A percentile compares a stretch with the other conserved stretches of the same genome.
phyloP scores from a whole-genome alignment of 129 eudicot species.

The Chrysanthemum makinoi region DNA sequence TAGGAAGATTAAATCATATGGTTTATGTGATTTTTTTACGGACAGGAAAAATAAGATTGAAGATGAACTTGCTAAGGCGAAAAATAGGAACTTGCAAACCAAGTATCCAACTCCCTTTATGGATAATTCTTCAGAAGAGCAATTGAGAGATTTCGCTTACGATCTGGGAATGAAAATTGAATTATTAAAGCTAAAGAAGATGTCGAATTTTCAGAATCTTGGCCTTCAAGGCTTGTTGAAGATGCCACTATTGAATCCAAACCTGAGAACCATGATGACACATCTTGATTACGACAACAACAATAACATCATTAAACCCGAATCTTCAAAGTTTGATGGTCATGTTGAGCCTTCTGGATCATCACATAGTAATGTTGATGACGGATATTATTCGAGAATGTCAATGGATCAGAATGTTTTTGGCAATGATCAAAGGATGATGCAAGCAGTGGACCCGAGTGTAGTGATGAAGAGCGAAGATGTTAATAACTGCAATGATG shows the following conservation, averaged over 20 bases:
- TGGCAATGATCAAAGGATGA: neutral
- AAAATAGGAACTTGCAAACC: neutral
- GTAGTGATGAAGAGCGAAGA: neutral
- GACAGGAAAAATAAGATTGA: slow-evolving; percentile 1
- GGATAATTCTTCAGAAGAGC: neutral
- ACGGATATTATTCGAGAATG: neutral
- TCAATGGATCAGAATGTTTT: neutral
- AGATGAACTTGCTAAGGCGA: neutral
- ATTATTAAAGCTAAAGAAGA: neutral
- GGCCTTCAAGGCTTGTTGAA: neutral
- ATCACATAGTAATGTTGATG: neutral
- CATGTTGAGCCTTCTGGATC: neutral
- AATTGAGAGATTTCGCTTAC: neutral
- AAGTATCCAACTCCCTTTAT: neutral
- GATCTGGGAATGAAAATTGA: neutral
- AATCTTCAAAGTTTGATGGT: neutral
- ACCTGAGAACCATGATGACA: neutral
- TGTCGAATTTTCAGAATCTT: neutral
- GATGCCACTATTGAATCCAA: neutral
- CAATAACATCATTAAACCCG: neutral
- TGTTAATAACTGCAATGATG: neutral
- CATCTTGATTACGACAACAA: neutral
- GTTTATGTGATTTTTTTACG: neutral
- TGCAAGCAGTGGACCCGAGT: neutral
- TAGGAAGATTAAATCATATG: neutral